phyloP scores from a whole-genome alignment of 768 basidiomycete genomes.

The Asterophora parasitica region DNA sequence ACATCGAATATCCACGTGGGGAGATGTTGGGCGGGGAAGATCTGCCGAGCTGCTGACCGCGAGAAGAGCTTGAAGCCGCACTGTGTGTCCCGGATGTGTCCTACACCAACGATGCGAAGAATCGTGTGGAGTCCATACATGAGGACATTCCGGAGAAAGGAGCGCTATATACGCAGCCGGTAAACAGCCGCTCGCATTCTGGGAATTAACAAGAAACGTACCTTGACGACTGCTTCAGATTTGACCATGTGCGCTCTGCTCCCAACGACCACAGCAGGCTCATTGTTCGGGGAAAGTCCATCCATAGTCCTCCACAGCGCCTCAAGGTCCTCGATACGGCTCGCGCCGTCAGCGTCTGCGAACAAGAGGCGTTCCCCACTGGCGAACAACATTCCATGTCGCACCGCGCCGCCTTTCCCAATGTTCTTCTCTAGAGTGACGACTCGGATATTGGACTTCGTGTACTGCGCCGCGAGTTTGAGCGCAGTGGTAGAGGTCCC shows the following conservation, averaged over 20 bases:
- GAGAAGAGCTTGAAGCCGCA: conserved; percentile 98
- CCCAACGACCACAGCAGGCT: conserved; percentile 70
- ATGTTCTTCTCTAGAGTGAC: conserved; percentile 75
- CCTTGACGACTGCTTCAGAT: conserved; percentile 92
- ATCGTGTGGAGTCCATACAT: conserved; percentile 94
- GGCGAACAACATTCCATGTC: conserved; percentile 84
- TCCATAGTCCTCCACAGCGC: conserved; percentile 77
- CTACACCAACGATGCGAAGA: conserved; percentile 83
- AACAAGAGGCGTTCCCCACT: conserved; percentile 78
- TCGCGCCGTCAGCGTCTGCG: conserved; percentile 95
- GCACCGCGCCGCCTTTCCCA: conserved; percentile 91
- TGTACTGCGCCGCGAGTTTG: conserved; percentile 52
- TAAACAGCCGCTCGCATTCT: background rate
- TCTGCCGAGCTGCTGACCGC: conserved; percentile 68
- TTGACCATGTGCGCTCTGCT: conserved; percentile 90
- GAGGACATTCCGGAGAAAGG: conserved; percentile 80
- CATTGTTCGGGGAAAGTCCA: conserved; percentile 40
- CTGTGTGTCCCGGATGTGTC: conserved; percentile 90
- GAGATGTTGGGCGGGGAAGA: conserved; percentile 86
- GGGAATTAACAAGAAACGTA: conserved; percentile 25
- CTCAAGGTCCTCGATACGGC: conserved; percentile 80
- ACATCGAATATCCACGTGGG: conserved; percentile 97
- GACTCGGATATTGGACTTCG: conserved; percentile 64
- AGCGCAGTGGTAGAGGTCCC: conserved; percentile 65
- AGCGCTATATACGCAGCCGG: conserved; percentile 52